Conservation (phyloP, 345 rosid genomes). For the Ceriops decandra region DNA sequence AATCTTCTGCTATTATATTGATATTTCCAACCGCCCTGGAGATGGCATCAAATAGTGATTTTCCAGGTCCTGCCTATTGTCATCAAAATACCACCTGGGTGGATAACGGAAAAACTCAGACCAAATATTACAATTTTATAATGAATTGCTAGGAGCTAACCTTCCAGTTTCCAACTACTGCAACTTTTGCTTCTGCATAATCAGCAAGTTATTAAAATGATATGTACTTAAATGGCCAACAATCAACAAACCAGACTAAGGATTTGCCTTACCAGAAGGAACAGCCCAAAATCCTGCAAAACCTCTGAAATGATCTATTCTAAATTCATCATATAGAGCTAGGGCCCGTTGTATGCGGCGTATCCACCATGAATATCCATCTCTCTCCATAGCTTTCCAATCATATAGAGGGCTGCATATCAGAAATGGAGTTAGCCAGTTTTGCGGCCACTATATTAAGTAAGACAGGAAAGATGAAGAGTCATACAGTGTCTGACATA, state of each 20-base stretch:
- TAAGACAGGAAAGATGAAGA: background rate
- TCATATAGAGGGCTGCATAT: constrained; percentile 79
- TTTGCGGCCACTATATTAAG: constrained; percentile 11
- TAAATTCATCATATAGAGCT: constrained; percentile 76
- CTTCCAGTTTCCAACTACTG: constrained; percentile 85
- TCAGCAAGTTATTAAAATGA: constrained; percentile 18
- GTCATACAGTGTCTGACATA: constrained; percentile 1
- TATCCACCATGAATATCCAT: constrained; percentile 91
- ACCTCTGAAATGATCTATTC: constrained; percentile 97
- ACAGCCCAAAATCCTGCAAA: constrained; percentile 97
- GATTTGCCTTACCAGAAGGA: constrained; percentile 60
- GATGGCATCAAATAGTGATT: constrained; percentile 78
- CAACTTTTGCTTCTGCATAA: constrained; percentile 78
- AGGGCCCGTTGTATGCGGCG: constrained; percentile 64
- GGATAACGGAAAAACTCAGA: constrained; percentile 15
- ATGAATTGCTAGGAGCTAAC: constrained; percentile 30
- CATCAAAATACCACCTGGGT: constrained; percentile 35
- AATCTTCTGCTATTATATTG: constrained; percentile 84
- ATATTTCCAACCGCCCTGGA: constrained; percentile 61
- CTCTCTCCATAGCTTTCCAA: constrained; percentile 90
- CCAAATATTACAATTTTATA: constrained; percentile 16
- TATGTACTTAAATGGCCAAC: constrained; percentile 1
- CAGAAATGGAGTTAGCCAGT: constrained; percentile 20
- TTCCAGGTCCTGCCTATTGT: constrained; percentile 93
- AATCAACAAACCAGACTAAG: constrained; percentile 15